phyloP scores from a whole-genome alignment of 2,329 filamentous ascomycete species.

The Tolypocladium album region DNA sequence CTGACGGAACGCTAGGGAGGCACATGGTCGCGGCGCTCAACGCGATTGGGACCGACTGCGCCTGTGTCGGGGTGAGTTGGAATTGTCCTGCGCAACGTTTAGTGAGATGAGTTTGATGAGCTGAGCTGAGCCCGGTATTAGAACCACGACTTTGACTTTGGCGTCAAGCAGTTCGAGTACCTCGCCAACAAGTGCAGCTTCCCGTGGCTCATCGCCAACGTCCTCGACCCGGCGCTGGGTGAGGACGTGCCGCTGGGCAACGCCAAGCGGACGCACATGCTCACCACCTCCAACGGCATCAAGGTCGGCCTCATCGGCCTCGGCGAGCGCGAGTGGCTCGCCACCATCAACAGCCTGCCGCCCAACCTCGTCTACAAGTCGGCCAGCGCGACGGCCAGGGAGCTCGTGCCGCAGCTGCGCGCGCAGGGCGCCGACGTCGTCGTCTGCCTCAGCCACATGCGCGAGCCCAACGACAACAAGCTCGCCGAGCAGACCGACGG shows the following conservation, averaged over 20 bases:
- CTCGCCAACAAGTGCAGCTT: slow-evolving; percentile 67
- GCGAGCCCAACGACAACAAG: slow-evolving; percentile 84
- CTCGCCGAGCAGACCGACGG: slow-evolving; percentile 64
- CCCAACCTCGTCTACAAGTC: slow-evolving; percentile 75
- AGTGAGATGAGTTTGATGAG: not conserved
- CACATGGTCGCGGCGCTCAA: slow-evolving; percentile 89
- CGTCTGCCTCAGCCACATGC: slow-evolving; percentile 72
- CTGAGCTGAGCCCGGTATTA: slow-evolving; percentile 20
- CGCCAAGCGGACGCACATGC: slow-evolving; percentile 62
- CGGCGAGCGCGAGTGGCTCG: slow-evolving; percentile 80
- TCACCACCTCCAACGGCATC: slow-evolving; percentile 72
- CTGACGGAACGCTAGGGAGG: slow-evolving; percentile 33
- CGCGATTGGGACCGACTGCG: slow-evolving; percentile 62
- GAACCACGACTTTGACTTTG: slow-evolving; percentile 93
- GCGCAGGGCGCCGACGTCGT: slow-evolving; percentile 73
- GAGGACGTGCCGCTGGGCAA: slow-evolving; percentile 65
- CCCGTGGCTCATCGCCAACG: slow-evolving; percentile 83
- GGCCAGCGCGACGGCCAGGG: slow-evolving; percentile 62
- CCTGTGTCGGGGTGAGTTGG: slow-evolving; percentile 65
- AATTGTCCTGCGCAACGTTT: not conserved
- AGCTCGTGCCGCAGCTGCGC: slow-evolving; percentile 62
- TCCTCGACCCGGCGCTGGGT: slow-evolving; percentile 73
- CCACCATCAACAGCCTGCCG: slow-evolving; percentile 77
- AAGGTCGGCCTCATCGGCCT: slow-evolving; percentile 80
- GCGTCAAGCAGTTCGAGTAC: slow-evolving; percentile 67